Percentiles rank a stretch among this genome's conserved stretches.
These are phyloP conservation scores for Yamadazyma songkhlaensis DNA, from an alignment of 1,139 yeast species.

Conservation along the genomic window DNA sequence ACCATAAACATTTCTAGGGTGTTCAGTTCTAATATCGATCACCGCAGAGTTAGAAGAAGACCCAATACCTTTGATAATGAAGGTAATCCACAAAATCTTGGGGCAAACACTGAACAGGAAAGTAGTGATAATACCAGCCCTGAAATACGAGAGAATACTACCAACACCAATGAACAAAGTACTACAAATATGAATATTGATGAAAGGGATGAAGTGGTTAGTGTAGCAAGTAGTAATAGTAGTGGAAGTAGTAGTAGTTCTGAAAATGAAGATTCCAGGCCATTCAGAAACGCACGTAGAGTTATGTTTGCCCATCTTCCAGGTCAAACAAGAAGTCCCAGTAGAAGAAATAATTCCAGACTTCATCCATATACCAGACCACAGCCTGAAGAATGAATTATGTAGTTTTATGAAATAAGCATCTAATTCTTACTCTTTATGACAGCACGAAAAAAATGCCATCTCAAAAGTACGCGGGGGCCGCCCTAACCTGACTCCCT, in stretches of 20 bases:
- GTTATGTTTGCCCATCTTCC: neutral
- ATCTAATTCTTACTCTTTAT: no score
- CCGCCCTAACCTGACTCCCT: no score
- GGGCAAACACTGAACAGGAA: neutral
- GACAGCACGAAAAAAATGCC: no score
- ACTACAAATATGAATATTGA: neutral
- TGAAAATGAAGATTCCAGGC: constrained; percentile 1
- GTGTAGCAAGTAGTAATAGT: neutral
- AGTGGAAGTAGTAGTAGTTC: constrained; percentile 2
- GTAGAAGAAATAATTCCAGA: constrained; percentile 24
- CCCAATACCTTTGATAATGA: neutral
- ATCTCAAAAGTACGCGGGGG: no score
- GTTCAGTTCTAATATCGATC: constrained; percentile 2
- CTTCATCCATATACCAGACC: constrained; percentile 31
- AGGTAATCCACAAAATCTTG: neutral
- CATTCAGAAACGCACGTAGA: neutral
- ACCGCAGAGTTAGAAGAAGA: constrained; percentile 1
- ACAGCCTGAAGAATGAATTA: constrained; percentile 6
- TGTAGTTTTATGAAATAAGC: neutral
- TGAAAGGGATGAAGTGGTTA: neutral
- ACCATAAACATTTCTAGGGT: constrained; percentile 8
- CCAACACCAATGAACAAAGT: neutral
- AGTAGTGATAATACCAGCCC: neutral
- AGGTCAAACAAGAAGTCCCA: constrained; percentile 1
- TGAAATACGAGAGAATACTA: neutral